These are phyloP conservation scores for Talaromyces amestolkiae DNA, from an alignment of 2,329 filamentous ascomycete genomes.

Conservation along the genomic window DNA sequence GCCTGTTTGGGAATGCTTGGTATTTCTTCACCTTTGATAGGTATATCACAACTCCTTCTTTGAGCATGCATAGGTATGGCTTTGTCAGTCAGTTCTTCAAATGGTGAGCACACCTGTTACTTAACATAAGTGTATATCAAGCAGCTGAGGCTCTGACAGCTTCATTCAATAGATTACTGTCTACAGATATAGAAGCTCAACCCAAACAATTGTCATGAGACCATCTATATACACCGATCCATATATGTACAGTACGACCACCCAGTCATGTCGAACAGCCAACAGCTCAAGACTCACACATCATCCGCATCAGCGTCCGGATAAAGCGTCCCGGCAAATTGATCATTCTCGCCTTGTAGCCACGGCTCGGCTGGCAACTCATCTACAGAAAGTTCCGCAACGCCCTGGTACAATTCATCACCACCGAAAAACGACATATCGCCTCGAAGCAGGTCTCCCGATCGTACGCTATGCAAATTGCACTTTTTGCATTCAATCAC, in stretches of 20 bases:
- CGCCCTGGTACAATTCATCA: neutral
- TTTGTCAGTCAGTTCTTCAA: neutral
- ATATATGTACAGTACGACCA: neutral
- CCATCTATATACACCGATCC: neutral
- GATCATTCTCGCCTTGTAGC: neutral
- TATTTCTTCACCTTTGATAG: neutral
- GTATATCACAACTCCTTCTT: neutral
- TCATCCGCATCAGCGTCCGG: neutral
- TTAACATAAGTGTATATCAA: neutral
- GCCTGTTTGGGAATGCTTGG: neutral
- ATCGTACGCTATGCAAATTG: neutral
- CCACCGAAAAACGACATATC: neutral
- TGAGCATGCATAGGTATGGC: neutral
- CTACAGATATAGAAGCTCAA: neutral
- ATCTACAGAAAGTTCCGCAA: neutral
- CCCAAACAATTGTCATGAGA: neutral
- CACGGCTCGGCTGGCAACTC: neutral
- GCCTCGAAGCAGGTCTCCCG: neutral
- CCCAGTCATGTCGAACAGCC: neutral
- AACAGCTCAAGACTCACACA: neutral
- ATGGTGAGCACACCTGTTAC: neutral
- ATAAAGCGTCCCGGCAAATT: neutral
- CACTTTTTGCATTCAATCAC: neutral
- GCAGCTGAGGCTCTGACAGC: neutral
- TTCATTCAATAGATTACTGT: neutral